Evolutionary conservation across 169 alveolate genomes (phyloP), one percentile per base, ranked within the genome.

Genomic region (Babesia divergens): DNA sequence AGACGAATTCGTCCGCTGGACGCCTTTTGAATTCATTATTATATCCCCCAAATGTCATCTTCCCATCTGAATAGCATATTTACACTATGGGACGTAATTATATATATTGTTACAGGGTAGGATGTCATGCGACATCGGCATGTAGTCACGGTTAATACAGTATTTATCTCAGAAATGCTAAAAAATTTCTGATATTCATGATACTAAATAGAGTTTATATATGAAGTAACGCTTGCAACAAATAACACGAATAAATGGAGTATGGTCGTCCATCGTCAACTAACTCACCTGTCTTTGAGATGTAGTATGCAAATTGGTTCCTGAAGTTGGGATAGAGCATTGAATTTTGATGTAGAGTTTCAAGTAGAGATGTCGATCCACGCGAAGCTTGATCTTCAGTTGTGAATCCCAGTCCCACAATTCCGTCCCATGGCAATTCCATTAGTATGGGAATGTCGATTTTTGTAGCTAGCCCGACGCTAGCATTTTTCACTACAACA

Each of bases 371-470:
- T 50, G 65, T 76, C 40, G 89, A 65, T 38, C 92, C 92, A 3
- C 92, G 84, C 37, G 76, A 38, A 22, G 24, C 49, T 20, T 83
- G 82, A 31, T 86, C 92, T 22, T 71, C 86, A 26, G 87, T 86
- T 53, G 65, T 79, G 68, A 86, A 88, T 24, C 93, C 93, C 46
- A 88, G 52, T 4, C 93, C 93, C 32, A 88, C 50, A 35, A 88
- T 88, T 6, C 93, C 93, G 62, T 88, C 93, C 93, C 86, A 77
- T 22, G 72, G 74, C 35, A 67, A 28, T 13, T 77, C 65, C 59
- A 42, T 52, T 20, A 67, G 50, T 2, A 53, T 51, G 14, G 86
- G 86, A 6, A 77, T 69, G 28, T 77, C 54, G n/a, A 67, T n/a
- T 11, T 58, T 47, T 0, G 86, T 77, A 22, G 86, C 86, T 38